Evolutionary conservation across 2,329 filamentous ascomycete genomes (phyloP).

Genomic region (Colletotrichum sp.): DNA sequence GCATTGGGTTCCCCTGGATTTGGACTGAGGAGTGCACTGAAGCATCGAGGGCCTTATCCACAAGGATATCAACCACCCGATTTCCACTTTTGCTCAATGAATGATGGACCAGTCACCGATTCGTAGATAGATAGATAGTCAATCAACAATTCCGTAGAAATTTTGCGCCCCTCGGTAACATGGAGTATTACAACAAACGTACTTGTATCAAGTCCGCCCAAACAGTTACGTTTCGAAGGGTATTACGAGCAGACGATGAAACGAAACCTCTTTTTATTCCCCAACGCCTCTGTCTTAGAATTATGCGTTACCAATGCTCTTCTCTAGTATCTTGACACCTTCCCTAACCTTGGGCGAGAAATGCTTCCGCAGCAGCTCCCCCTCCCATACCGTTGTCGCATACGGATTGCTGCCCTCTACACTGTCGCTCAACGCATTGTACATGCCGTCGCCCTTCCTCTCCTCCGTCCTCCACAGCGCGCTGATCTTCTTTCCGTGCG

Average conservation of each 20-base stretch:
- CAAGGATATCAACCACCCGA: background rate
- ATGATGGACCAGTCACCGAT: background rate
- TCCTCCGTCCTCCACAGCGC: constrained; percentile 96
- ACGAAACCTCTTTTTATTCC: background rate
- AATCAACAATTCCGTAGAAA: background rate
- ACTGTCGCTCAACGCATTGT: constrained; percentile 73
- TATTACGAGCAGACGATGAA: background rate
- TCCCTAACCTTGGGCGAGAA: constrained; percentile 88
- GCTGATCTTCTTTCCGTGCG: constrained; percentile 81
- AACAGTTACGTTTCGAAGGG: background rate
- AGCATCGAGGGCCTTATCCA: background rate
- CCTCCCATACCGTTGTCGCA: constrained; percentile 91
- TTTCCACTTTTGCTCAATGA: background rate
- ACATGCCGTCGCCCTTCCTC: constrained; percentile 87
- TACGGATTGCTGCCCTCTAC: constrained; percentile 91
- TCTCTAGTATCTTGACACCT: constrained; percentile 72
- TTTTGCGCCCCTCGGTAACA: background rate
- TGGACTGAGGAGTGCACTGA: background rate
- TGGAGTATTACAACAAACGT: background rate
- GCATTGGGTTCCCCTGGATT: background rate
- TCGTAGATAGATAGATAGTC: background rate
- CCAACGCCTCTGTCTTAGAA: background rate
- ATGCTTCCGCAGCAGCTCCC: constrained; percentile 83
- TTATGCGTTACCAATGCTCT: constrained; percentile 50
- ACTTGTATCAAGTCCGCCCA: background rate